phyloP scores from a whole-genome alignment of 352 stramenopile species.

The Halophytophthora polymorphica region DNA sequence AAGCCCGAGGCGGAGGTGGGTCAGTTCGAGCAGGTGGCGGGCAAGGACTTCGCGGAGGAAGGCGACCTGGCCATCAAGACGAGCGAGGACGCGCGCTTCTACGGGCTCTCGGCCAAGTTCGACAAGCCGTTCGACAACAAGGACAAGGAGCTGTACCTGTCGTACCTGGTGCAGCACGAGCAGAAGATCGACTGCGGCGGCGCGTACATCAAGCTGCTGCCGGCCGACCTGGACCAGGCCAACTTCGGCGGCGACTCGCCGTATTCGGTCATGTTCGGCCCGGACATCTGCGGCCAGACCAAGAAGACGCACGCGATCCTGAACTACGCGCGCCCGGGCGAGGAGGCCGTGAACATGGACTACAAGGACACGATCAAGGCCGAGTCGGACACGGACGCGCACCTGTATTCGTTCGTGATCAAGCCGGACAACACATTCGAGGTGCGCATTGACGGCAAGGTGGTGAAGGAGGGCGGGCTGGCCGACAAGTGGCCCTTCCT shows the following conservation, averaged over 20 bases:
- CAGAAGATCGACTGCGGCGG: slow-evolving; percentile 98
- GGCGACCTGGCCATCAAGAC: slow-evolving; percentile 95
- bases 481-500: slow-evolving; percentile 97
- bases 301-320: slow-evolving; percentile 98
- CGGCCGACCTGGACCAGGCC: slow-evolving; percentile 86
- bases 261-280: slow-evolving; percentile 99
- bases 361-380: slow-evolving; percentile 81
- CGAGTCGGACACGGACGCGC: slow-evolving; percentile 85
- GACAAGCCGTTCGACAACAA: slow-evolving; percentile 86
- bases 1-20: slow-evolving; percentile 93
- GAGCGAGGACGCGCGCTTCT: slow-evolving; percentile 95
- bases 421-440: slow-evolving; percentile 97
- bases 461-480: slow-evolving; percentile 89
- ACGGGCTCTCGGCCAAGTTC: slow-evolving; percentile 94
- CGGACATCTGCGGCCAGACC: slow-evolving; percentile 97
- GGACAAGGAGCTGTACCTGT: slow-evolving; percentile 90
- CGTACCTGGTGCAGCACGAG: slow-evolving; percentile 99
- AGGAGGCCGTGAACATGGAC: slow-evolving; percentile 91
- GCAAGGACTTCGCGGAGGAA: slow-evolving; percentile 90
- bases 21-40: slow-evolving; percentile 92
- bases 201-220: slow-evolving; percentile 99
- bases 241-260: slow-evolving; percentile 95
- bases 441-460: slow-evolving; percentile 96
- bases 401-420: slow-evolving; percentile 98
- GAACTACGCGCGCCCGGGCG: slow-evolving; percentile 95